Evolutionary conservation across 768 basidiomycete genomes (phyloP), one percentile per base, ranked within the genome.

Genomic region (Cubamyces lactineus): DNA sequence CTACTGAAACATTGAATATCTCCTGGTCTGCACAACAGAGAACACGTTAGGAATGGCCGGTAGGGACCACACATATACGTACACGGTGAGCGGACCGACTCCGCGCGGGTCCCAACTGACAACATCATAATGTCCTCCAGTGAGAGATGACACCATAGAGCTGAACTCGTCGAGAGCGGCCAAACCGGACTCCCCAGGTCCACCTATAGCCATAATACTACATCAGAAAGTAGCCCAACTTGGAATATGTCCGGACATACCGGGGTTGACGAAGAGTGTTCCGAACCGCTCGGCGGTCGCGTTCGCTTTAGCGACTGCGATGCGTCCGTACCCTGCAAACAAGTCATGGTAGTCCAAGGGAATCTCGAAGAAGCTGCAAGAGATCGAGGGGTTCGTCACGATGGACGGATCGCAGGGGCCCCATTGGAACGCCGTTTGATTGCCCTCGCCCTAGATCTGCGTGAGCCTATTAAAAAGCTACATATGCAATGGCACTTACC

Each of bases 51-150:
- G 5, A 5, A 2, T 12, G 12, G 4, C 3, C 12, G 5, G 23
- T 9, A 12, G 12, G 4, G 23, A 7, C 5, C 1, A 13, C 15
- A 26, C 15, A 16, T 3, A 28, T 11, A 48, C 61, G 8, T 15
- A 62, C 61, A 56, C 39, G 8, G 63, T 64, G 21, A 59, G 53
- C 3, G 48, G 16, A 7, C 63, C 63, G 3, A 58, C 47, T 5
- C 63, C 63, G 26, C 63, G 57, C 21, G 63, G 57, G 26, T 64
- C 63, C 57, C 57, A 59, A 48, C 53, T 59, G 40, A 64, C 57
- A 26, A 64, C 45, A 19, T 64, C 63, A 30, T 64, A 64, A 2
- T 24, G 16, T 9, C 63, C 53, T 7, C 57, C 63, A n/a, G 56
- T 50, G 19, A 59, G 42, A 30, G 2, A 5, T 17, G 38, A 23